Percentiles rank a stretch among this genome's conserved stretches.
Conservation (phyloP, 2,329 filamentous ascomycete species). For the Claviceps monticola region DNA sequence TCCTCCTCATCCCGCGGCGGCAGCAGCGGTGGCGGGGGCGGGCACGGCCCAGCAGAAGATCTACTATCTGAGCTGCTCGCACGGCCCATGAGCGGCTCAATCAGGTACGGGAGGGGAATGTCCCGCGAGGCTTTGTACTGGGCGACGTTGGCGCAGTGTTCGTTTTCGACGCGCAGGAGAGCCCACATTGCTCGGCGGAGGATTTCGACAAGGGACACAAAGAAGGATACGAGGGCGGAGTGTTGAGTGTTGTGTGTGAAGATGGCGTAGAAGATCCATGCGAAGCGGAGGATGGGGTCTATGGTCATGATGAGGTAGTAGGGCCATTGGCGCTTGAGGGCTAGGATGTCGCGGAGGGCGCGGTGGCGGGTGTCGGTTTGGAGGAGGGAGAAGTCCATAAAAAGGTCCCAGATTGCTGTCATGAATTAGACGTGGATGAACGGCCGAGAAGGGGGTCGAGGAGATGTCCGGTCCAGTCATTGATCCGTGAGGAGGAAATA, state of each 20-base stretch:
- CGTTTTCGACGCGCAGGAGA: constrained; percentile 89
- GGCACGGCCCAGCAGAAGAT: too few species aligned
- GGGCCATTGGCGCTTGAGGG: constrained; percentile 62
- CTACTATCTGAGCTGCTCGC: constrained; percentile 23
- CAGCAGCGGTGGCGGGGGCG: too few species aligned
- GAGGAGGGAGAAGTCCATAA: constrained; percentile 92
- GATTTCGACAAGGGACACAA: constrained; percentile 66
- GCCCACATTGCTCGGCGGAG: constrained; percentile 82
- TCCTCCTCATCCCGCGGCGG: neutral
- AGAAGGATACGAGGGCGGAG: constrained; percentile 67
- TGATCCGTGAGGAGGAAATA: neutral
- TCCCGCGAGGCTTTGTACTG: constrained; percentile 84
- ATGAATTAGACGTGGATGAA: neutral
- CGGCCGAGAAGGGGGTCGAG: too few species aligned
- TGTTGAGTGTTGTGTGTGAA: constrained; percentile 71
- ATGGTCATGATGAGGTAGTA: constrained; percentile 79
- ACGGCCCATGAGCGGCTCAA: constrained; percentile 33
- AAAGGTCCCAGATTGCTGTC: constrained; percentile 73
- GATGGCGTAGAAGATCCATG: constrained; percentile 88
- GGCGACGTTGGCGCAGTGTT: constrained; percentile 85
- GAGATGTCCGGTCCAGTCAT: too few species aligned
- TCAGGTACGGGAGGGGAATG: constrained; percentile 69
- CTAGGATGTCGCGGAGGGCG: constrained; percentile 63
- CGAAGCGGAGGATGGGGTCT: constrained; percentile 77
- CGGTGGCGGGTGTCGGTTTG: constrained; percentile 57